These are phyloP conservation scores for Cyclotella cryptica DNA, from an alignment of 108 stramenopile species.

Conservation along the genomic window DNA sequence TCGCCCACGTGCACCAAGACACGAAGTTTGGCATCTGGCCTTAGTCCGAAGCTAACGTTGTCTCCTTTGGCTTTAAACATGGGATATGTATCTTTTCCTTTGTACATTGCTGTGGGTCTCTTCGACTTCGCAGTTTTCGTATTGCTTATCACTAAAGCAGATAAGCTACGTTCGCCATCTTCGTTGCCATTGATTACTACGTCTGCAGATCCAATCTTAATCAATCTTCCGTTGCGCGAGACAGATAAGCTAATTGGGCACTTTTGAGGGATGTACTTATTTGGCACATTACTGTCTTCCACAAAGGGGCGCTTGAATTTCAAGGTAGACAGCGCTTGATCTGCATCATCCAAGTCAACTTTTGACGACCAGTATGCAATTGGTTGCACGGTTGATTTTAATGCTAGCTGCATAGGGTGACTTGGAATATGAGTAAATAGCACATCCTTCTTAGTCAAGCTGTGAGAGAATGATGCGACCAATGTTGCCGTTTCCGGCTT, in stretches of 20 bases:
- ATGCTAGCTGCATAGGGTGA: slow-evolving; percentile 9
- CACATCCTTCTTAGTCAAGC: slow-evolving; percentile 8
- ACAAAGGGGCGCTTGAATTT: slow-evolving; percentile 35
- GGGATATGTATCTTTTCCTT: slow-evolving; percentile 11
- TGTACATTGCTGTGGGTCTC: not conserved
- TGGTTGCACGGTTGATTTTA: not conserved
- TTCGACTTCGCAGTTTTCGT: slow-evolving; percentile 1
- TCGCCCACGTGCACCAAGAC: slow-evolving; percentile 32
- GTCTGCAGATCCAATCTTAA: slow-evolving; percentile 18
- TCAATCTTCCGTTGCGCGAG: slow-evolving; percentile 26
- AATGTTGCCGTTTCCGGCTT: slow-evolving; percentile 14
- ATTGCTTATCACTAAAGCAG: slow-evolving; percentile 11
- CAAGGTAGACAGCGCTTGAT: slow-evolving; percentile 30
- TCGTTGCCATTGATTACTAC: slow-evolving; percentile 31
- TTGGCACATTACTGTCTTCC: not conserved
- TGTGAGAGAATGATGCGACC: slow-evolving; percentile 37
- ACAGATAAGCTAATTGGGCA: slow-evolving; percentile 38
- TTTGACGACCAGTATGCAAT: slow-evolving; percentile 28
- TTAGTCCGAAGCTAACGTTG: slow-evolving; percentile 26
- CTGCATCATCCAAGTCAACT: slow-evolving; percentile 2
- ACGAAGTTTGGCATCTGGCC: slow-evolving; percentile 22
- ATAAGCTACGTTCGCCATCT: slow-evolving; percentile 18
- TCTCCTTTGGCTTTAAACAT: slow-evolving; percentile 47
- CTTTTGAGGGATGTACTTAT: slow-evolving; percentile 29
- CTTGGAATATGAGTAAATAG: slow-evolving; percentile 46